These are phyloP conservation scores for Arabidopsis arenosa DNA, from an alignment of 345 rosid genomes.

Conservation along the genomic window DNA sequence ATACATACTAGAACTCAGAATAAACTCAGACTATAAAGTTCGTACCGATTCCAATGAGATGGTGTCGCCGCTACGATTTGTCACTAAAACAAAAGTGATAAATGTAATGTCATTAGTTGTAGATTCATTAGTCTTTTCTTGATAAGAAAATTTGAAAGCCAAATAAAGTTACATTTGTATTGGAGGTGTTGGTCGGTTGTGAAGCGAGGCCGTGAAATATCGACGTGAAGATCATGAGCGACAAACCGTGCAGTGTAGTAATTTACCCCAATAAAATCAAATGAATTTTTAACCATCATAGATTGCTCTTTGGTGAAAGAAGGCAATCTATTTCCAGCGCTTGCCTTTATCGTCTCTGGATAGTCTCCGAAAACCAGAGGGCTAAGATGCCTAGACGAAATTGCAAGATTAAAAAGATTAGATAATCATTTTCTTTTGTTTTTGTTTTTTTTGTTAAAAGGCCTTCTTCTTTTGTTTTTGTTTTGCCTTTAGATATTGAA, in stretches of 20 bases:
- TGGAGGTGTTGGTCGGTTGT: slow-evolving; percentile 8
- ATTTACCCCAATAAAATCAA: slow-evolving; percentile 31
- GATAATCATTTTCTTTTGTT: not conserved
- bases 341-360: slow-evolving; percentile 9
- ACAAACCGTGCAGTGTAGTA: slow-evolving; percentile 22
- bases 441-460: no score
- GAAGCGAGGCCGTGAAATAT: slow-evolving; percentile 12
- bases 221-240: not conserved
- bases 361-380: slow-evolving; percentile 19
- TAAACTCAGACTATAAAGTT: not conserved
- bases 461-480: no score
- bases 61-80: slow-evolving; percentile 32
- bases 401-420: not conserved
- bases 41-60: slow-evolving; percentile 39
- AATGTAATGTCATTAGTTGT: not conserved
- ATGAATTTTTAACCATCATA: slow-evolving; percentile 1
- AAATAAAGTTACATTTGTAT: not conserved
- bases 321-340: slow-evolving; percentile 21
- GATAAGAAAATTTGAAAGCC: not conserved
- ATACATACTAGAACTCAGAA: not conserved
- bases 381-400: slow-evolving; percentile 29
- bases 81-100: slow-evolving; percentile 5
- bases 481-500: not conserved
- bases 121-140: not conserved
- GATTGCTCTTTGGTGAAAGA: slow-evolving; percentile 27